Evolutionary conservation across 108 stramenopile species (phyloP), one percentile per base, ranked within the genome.

Genomic region (Stephanodiscus triporus): DNA sequence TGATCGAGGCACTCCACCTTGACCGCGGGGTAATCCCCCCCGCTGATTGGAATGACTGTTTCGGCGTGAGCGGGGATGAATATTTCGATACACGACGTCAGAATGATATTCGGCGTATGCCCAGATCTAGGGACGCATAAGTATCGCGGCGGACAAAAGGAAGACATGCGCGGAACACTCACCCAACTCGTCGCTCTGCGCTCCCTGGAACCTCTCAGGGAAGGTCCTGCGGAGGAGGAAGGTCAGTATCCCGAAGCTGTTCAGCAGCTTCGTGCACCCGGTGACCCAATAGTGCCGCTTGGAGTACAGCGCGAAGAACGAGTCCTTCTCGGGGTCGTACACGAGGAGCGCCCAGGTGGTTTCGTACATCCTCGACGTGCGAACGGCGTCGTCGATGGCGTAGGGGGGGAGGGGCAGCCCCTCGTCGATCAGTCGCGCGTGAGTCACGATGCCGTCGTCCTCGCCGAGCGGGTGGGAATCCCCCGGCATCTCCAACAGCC

Each of bases 1-100:
- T 19, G 53, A 54, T 54, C 53, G 16, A 80, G 38, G 63, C 78
- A 80, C 17, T 38, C 4, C 19, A n/a, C 20, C 29, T 61, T 58
- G 16, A 80, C 19, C n/a, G 71, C 37, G 32, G 78, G 78, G 47
- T 63, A 54, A 45, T 80, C 78, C 27, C 78, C 78, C 6, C 67
- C 68, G 20, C 66, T 63, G 24, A 80, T 54, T 8, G 53, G 53
- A 2, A 54, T 54, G 53, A 54, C 53, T 54, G 53, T 20, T 27
- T 22, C 3, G 7, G 26, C 26, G 26, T 5, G 53, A 5, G 51
- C 13, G 20, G 4, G 9, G 16, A 45, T 16, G 13, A 45, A 45
- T 17, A 17, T 3, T 14, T 45, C 40, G 40, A 45, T 45, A 14
- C 16, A 45, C 32, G 14, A 45, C 16, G 43, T 45, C 14, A 45